A percentile compares a stretch with the other conserved stretches of the same genome.
Evolutionary conservation across 1,139 yeast species (phyloP).

Genomic region (Dujonia santamariae): DNA sequence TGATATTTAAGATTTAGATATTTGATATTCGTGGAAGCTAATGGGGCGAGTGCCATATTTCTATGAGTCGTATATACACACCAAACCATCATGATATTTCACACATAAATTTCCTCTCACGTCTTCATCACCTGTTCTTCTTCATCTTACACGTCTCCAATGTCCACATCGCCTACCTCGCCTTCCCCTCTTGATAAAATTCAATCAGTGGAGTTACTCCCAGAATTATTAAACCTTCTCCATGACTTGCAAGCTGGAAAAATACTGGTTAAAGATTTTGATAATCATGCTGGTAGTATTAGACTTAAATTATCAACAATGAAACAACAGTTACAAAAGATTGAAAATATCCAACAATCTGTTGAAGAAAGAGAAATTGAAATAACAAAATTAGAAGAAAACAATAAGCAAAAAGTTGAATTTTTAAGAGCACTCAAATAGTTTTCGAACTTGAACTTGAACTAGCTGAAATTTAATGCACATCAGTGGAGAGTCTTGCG

Average conservation of each 20-base stretch:
- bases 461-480: too few species aligned
- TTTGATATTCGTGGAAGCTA: too few species aligned
- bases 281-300: conserved; percentile 41
- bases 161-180: too few species aligned
- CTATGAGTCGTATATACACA: too few species aligned
- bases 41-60: too few species aligned
- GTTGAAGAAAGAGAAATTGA: conserved; percentile 24
- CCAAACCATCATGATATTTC: too few species aligned
- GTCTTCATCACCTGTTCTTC: too few species aligned
- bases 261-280: conserved; percentile 43
- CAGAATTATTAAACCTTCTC: conserved; percentile 36
- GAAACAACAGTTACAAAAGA: conserved; percentile 29
- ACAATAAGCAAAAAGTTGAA: conserved; percentile 24
- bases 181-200: conserved; percentile 17
- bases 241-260: conserved; percentile 35
- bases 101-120: too few species aligned
- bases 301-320: conserved; percentile 34
- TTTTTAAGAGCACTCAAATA: conserved; percentile 21
- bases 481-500: too few species aligned
- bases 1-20: too few species aligned
- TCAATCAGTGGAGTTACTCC: conserved; percentile 31
- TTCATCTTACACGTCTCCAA: not conserved
- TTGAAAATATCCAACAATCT: conserved; percentile 40
- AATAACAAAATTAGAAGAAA: conserved; percentile 23
- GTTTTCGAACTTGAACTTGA: conserved; percentile 1